Conservation (phyloP, 768 basidiomycete genomes). For the Lanmaoa pseudosensibilis region DNA sequence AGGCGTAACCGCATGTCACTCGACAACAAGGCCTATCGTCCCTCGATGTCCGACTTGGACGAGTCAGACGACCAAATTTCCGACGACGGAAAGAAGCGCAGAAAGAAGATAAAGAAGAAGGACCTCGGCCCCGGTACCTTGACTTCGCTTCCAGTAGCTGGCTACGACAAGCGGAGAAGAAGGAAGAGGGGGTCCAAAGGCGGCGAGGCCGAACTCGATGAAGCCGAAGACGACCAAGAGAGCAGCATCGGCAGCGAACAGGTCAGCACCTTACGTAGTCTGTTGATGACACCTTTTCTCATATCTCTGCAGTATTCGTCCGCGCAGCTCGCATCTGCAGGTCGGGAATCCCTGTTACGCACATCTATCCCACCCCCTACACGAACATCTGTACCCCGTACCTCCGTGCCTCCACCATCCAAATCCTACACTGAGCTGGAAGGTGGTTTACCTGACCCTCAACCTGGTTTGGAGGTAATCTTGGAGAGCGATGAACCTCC, state of each 20-base stretch:
- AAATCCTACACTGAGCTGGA: conserved; percentile 12
- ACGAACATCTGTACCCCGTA: conserved; percentile 38
- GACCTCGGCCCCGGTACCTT: conserved; percentile 55
- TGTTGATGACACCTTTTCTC: conserved; percentile 10
- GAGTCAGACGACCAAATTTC: conserved; percentile 63
- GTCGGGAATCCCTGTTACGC: conserved; percentile 34
- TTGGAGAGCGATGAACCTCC: conserved; percentile 61
- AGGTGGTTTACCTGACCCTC: conserved; percentile 39
- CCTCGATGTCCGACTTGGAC: conserved; percentile 63
- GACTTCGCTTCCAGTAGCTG: conserved; percentile 65
- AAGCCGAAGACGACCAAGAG: conserved; percentile 51
- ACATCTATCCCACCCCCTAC: conserved; percentile 40
- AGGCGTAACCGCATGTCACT: conserved; percentile 64
- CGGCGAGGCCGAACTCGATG: conserved; percentile 37
- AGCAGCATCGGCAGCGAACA: conserved; percentile 39
- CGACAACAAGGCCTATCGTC: conserved; percentile 83
- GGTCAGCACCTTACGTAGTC: conserved; percentile 37
- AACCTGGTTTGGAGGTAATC: conserved; percentile 60
- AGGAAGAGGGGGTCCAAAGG: conserved; percentile 50
- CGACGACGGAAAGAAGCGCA: conserved; percentile 52
- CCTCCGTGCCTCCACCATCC: conserved; percentile 44
- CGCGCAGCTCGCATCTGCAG: conserved; percentile 34
- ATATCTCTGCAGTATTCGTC: conserved; percentile 25
- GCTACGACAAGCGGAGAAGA: conserved; percentile 60
- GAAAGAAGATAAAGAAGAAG: conserved; percentile 49